Conservation (phyloP, 768 basidiomycete species). For the Roridomyces roridus region DNA sequence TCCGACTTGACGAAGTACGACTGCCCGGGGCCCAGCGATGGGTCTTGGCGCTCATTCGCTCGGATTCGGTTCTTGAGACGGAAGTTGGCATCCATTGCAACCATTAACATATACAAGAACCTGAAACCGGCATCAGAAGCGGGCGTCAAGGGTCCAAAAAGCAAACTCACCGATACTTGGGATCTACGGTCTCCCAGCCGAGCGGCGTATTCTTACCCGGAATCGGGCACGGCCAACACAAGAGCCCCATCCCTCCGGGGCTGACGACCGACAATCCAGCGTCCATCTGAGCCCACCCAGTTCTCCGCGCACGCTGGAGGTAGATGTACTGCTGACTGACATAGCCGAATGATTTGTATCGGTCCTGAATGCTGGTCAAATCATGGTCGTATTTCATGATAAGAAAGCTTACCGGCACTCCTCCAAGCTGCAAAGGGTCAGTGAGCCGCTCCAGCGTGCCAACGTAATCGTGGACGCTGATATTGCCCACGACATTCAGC, state of each 20-base stretch:
- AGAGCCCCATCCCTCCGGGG: constrained; percentile 11
- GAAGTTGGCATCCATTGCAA: too few species aligned
- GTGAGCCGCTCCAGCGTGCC: constrained; percentile 2
- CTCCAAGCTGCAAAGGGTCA: background rate
- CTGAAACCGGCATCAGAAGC: too few species aligned
- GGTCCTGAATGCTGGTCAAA: background rate
- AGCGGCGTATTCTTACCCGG: constrained; percentile 22
- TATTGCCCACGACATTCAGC: constrained; percentile 19
- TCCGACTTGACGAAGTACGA: too few species aligned
- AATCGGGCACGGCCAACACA: constrained; percentile 31
- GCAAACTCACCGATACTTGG: background rate
- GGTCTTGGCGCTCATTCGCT: too few species aligned
- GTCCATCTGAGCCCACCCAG: constrained; percentile 5
- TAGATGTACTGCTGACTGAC: constrained; percentile 10
- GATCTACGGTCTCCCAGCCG: constrained; percentile 15
- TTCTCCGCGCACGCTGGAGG: background rate
- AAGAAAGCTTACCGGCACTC: constrained; percentile 1
- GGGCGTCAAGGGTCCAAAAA: too few species aligned
- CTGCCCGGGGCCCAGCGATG: too few species aligned
- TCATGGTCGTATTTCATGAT: background rate
- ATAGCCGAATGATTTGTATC: constrained; percentile 6
- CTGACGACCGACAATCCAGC: constrained; percentile 6
- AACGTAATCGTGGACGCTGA: constrained; percentile 8
- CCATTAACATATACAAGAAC: too few species aligned
- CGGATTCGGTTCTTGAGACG: too few species aligned